Evolutionary conservation across 192 early-diverging fungal genomes (phyloP), one percentile per base, ranked within the genome.

Genomic region (Dispira parvispora): DNA sequence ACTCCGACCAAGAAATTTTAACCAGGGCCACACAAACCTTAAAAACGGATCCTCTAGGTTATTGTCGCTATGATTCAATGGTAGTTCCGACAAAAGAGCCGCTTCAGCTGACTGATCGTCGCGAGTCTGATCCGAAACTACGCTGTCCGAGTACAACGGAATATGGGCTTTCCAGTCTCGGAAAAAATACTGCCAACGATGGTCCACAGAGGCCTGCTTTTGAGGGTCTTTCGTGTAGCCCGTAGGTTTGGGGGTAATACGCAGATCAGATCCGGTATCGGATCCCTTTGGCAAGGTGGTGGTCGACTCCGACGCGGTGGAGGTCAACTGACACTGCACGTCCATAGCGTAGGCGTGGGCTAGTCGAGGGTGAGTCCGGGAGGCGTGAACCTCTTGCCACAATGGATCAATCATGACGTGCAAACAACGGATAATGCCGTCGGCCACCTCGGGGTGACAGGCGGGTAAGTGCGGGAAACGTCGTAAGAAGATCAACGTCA

Each of bases 371-470:
- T 32, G 25, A 11, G 26, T 57, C 21, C 16, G 8, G 14, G 26
- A 11, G 16, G 55, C 4, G 9, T 38, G 55, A 8, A 57, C 26
- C 9, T 26, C 27, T 18, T 57, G 9, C 26, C 89, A 83, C 9
- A 77, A 65, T 46, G 77, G 77, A 16, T 83, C 71, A 45, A 91
- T 60, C 27, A 84, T 73, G 13, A 73, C 71, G 56, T 77, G 74
- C 43, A 85, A 62, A 3, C 82, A 52, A 14, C 87, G 81, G 50
- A 72, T 83, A 18, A 91, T 69, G 54, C 79, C 64, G 21, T 82
- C 73, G 2, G 74, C 78, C 20, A 88, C 71, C 10, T 81, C 82
- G 0, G 84, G 80, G 20, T 87, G 68, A 25, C 80, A 68, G 12
- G 73, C 67, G 23, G 70, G 63, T 0, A 89, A 28, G 18, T 74